Evolutionary conservation across 2,329 filamentous ascomycete species (phyloP), one percentile per base, ranked within the genome.

Genomic region (Chaetomium globosum): DNA sequence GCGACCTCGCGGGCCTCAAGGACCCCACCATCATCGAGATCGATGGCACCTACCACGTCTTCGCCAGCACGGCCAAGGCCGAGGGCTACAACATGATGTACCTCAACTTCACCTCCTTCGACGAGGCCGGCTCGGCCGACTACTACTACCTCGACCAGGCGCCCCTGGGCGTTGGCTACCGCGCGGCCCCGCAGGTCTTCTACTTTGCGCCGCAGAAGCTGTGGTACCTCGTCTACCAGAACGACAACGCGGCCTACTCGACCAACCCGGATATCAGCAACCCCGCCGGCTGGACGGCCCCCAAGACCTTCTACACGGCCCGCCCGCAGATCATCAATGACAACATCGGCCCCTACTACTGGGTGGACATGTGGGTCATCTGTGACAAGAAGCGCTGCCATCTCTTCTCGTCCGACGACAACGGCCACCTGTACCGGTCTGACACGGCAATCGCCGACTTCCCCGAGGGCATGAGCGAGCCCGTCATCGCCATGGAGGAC

Each of bases 301-400:
- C 75, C 1, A 70, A 73, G 59, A 73, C 68, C 16, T 79, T 80
- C 68, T 80, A 76, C 65, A 70, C 65, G 53, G 49, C 26, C 13
- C 70, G 71, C 9, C 77, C 78, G 0, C 61, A 65, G 9, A 74
- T 74, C 49, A 76, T 79, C 61, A 65, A 68, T 2, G 55, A 74
- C 6, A 75, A 76, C 54, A 73, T 78, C 12, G 73, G 72, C n/a
- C 63, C 67, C 7, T 77, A 77, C 8, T 77, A 77, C 68, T 80
- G 78, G 77, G 77, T 79, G 13, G 78, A 79, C 68, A 79, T 79
- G 77, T 79, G 77, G 77, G 74, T 78, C 28, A 77, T 80, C 58
- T 80, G 77, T 71, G 77, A 79, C 68, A 60, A 65, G 2, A 39
- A 59, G 1, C 69, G 73, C 64, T 79, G 77, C 69, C 74, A 79